Evolutionary conservation across 108 stramenopile genomes (phyloP), one percentile per base, ranked within the genome.

Genomic region (Pseudonitzschia delicatissima): DNA sequence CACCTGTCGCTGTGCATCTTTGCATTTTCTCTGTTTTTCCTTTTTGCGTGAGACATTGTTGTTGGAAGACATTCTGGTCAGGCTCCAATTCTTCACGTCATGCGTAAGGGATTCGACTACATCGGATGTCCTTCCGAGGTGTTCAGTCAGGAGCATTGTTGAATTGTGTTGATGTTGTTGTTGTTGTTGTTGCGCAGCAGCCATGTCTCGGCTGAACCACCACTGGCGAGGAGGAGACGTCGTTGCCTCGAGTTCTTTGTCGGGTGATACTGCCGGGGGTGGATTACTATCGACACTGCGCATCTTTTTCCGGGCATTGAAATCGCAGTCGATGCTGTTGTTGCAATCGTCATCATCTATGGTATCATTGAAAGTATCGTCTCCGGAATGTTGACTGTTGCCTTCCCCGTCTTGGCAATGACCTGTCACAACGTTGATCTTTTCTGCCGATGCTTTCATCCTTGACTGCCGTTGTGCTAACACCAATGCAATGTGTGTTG

Each of bases 51-150:
- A 0, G 29, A 33, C 0, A 51, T 5, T 33, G 27, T 5, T 7
- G 33, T 0, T 15, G 53, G 31, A 5, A 55, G 0, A n/a, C n/a
- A n/a, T n/a, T 55, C 53, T 9, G 11, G 53, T 55, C 1, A 55
- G 53, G 32, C 53, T 55, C 53, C 53, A 55, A 27, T 55, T 55
- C 32, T 33, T 33, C 25, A 55, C 31, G 32, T 55, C 53, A 27
- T 55, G 53, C 0, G 53, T 55, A 11, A 55, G 32, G 0, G 53
- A 55, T 28, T 55, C 53, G n/a, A 55, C 53, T 0, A 55, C 32
- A 28, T 55, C 53, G 31, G 53, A 31, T 1, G 53, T 55, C 6
- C 17, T 55, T 55, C 53, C 53, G 53, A 55, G 53, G n/a, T 55
- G 53, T 55, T 55, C 53, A 27, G 29, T 55, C 2, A 55, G 32